These are phyloP conservation scores for Citrus hindsii DNA, from an alignment of 345 rosid species.

Conservation along the genomic window DNA sequence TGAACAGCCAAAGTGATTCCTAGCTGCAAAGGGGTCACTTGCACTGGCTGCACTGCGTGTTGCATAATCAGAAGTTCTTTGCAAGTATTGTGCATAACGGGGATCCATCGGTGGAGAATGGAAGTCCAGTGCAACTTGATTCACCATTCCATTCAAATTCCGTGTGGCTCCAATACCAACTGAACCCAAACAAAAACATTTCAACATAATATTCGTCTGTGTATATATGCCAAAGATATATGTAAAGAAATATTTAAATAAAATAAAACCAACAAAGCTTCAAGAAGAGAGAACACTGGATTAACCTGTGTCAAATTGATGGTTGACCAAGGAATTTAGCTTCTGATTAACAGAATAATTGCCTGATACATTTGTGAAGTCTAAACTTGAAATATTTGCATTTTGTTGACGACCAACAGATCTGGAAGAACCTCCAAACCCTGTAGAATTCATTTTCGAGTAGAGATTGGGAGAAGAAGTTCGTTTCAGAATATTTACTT, in stretches of 20 bases:
- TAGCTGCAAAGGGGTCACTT: constrained; percentile 36
- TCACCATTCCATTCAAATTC: constrained; percentile 37
- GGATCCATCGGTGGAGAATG: constrained; percentile 50
- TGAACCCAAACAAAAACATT: constrained; percentile 28
- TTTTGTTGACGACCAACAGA: constrained; percentile 39
- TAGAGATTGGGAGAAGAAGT: constrained; percentile 69
- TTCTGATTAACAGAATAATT: constrained; percentile 47
- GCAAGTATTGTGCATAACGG: constrained; percentile 48
- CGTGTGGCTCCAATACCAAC: constrained; percentile 42
- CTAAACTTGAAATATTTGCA: constrained; percentile 37
- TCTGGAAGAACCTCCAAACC: constrained; percentile 48
- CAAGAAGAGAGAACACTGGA: constrained; percentile 14
- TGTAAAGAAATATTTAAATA: not conserved
- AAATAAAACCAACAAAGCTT: not conserved
- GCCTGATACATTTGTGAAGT: constrained; percentile 34
- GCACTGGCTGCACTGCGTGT: constrained; percentile 25
- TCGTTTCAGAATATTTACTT: constrained; percentile 55
- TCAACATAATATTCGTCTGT: not conserved
- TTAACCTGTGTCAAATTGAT: constrained; percentile 51
- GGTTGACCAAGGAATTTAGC: constrained; percentile 36
- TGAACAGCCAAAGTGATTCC: constrained; percentile 41
- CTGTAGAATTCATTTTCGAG: constrained; percentile 42
- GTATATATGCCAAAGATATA: not conserved
- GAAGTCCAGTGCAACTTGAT: constrained; percentile 46
- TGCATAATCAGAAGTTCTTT: constrained; percentile 37